These are phyloP conservation scores for Tetragonia tetragonoides DNA, from an alignment of 148 eudicot genomes.

Conservation along the genomic window DNA sequence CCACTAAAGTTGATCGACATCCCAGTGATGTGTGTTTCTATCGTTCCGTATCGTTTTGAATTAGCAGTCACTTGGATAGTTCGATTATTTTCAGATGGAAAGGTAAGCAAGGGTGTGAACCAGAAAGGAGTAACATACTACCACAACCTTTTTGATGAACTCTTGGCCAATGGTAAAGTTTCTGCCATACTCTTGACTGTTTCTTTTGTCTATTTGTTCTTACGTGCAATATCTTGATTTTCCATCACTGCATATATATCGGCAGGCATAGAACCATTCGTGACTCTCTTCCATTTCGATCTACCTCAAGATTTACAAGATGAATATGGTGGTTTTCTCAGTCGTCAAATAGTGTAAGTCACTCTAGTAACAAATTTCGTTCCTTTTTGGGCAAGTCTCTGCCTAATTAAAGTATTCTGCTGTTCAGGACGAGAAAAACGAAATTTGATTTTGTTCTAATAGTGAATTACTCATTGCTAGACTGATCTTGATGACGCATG, in stretches of 20 bases:
- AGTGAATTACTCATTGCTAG: not conserved
- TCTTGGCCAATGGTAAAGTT: slow-evolving; percentile 39
- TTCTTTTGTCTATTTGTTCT: not conserved
- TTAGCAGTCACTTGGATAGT: not conserved
- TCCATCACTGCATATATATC: not conserved
- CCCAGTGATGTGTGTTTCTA: not conserved
- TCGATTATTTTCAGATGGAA: slow-evolving; percentile 40
- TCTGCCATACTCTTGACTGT: not conserved
- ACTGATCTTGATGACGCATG: not conserved
- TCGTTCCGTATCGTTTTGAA: no score
- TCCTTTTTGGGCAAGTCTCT: no score
- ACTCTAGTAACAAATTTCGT: not conserved
- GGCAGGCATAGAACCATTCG: slow-evolving; percentile 45
- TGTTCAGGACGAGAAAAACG: no score
- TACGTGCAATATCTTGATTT: not conserved
- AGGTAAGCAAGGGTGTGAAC: slow-evolving; percentile 45
- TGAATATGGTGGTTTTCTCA: slow-evolving; percentile 47
- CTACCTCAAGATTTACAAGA: slow-evolving; percentile 46
- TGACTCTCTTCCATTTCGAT: slow-evolving; percentile 53
- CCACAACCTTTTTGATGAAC: slow-evolving; percentile 54
- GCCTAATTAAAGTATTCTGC: no score
- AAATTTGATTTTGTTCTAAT: not conserved
- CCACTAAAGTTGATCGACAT: not conserved
- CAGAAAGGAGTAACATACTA: slow-evolving; percentile 49
- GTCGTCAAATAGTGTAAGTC: slow-evolving; percentile 40